Evolutionary conservation across 345 rosid genomes (phyloP), one percentile per base, ranked within the genome.

Genomic region (Durio zibethinus): DNA sequence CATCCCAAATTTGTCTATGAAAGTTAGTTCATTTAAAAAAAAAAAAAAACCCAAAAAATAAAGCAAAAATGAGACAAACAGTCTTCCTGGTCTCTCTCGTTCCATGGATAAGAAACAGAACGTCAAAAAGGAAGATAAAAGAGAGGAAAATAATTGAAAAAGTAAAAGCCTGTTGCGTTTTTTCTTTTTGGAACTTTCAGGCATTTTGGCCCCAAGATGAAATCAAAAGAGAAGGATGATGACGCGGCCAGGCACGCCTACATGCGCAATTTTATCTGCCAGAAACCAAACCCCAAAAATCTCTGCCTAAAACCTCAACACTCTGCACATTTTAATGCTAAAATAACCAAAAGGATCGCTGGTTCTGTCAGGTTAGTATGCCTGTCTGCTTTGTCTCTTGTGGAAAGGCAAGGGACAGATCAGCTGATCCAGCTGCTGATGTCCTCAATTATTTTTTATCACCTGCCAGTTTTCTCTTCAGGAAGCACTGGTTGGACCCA

Each of bases 241-340:
- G 91, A 81, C 85, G 84, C 72, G 25, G 69, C 76, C 79, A 64
- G 83, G 78, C 86, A 83, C 78, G 88, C 87, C 75, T 57, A 72
- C 86, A 77, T 54, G 57, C 75, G 36, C 71, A 65, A 63, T 2
- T 62, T 62, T 4, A 52, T 60, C n/a, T 6, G 68, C 43, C 12
- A 65, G 3, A 10, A 4, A 23, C 33, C 62, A 33, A 25, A 57
- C 11, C 14, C 14, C 4, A 56, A 18, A 48, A 56, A 56, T 21
- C 29, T 9, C 33, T 23, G 31, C 27, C 57, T 5, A 10, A 21
- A 23, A 10, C 56, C 18, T 48, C n/a, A 0, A 48, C 9, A 18
- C 52, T 52, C 56, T 18, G 5, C 56, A 38, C 2, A 23, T 0
- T 57, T 23, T 23, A 57, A 31, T 23, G 62, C 33, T 57, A 23